These are phyloP conservation scores for Podaxis sp. DNA, from an alignment of 768 basidiomycete species.

Conservation along the genomic window DNA sequence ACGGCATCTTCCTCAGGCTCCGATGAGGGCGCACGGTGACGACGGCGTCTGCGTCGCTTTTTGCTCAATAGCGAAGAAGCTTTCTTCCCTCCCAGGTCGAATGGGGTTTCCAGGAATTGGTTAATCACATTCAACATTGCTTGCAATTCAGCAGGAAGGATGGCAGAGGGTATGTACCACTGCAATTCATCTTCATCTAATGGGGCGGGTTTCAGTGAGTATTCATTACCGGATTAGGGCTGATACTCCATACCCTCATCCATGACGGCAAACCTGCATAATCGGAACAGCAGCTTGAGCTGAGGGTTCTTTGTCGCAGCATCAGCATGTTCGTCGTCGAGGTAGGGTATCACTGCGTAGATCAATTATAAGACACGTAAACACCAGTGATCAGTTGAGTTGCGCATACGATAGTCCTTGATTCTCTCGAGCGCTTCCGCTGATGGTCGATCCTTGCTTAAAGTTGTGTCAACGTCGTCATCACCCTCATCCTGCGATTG, in stretches of 20 bases:
- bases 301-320: constrained; percentile 75
- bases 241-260: constrained; percentile 52
- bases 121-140: constrained; percentile 71
- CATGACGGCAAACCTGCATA: constrained; percentile 65
- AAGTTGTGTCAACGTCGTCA: constrained; percentile 22
- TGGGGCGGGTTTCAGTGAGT: constrained; percentile 9
- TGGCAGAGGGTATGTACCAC: constrained; percentile 80
- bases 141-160: constrained; percentile 64
- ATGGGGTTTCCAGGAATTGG: constrained; percentile 77
- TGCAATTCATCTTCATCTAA: constrained; percentile 67
- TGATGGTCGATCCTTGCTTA: constrained; percentile 47
- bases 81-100: constrained; percentile 77
- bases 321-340: constrained; percentile 67
- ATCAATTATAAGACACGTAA: neutral
- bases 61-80: constrained; percentile 67
- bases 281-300: constrained; percentile 80
- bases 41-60: constrained; percentile 50
- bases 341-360: constrained; percentile 65
- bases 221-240: neutral
- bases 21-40: constrained; percentile 39
- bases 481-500: constrained; percentile 31
- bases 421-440: constrained; percentile 65
- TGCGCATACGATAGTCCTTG: constrained; percentile 65
- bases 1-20: constrained; percentile 39
- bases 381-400: neutral